Conservation (phyloP, 148 eudicot genomes). For the Beta vulgaris region DNA sequence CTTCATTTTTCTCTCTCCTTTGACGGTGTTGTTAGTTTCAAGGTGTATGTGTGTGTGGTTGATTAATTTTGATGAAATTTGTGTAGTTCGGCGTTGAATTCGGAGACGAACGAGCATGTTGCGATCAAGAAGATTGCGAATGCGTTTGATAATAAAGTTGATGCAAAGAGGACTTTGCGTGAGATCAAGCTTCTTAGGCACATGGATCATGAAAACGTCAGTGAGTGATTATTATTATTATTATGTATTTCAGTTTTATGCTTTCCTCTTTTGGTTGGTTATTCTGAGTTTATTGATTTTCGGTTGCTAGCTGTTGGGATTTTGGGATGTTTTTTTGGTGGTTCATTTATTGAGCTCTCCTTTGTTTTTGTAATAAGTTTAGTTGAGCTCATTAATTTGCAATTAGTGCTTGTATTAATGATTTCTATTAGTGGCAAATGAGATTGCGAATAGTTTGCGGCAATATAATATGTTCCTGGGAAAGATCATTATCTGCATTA, state of each 20-base stretch:
- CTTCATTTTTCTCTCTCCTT: background rate
- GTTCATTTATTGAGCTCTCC: background rate
- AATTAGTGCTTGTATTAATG: background rate
- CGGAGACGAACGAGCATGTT: slow-evolving; percentile 83
- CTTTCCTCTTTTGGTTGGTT: background rate
- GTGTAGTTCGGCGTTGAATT: slow-evolving; percentile 76
- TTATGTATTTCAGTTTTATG: background rate
- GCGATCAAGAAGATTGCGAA: slow-evolving; percentile 95
- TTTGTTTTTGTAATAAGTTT: background rate
- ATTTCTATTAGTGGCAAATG: background rate
- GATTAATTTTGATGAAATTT: background rate
- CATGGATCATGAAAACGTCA: slow-evolving; percentile 96
- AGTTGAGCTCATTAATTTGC: background rate
- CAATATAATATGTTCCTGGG: background rate
- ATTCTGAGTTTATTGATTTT: background rate
- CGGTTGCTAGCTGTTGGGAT: background rate
- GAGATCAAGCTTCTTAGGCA: slow-evolving; percentile 94
- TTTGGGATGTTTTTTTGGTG: background rate
- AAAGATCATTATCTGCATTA: background rate
- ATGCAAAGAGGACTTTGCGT: slow-evolving; percentile 90
- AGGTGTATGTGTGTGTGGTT: slow-evolving; percentile 8
- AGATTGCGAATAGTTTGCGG: too few relatives aligned
- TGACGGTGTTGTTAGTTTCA: background rate
- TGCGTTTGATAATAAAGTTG: slow-evolving; percentile 89
- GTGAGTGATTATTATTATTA: slow-evolving; percentile 37